Conservation (phyloP, 2,329 filamentous ascomycete species). For the Phyllosticta citriasiana region DNA sequence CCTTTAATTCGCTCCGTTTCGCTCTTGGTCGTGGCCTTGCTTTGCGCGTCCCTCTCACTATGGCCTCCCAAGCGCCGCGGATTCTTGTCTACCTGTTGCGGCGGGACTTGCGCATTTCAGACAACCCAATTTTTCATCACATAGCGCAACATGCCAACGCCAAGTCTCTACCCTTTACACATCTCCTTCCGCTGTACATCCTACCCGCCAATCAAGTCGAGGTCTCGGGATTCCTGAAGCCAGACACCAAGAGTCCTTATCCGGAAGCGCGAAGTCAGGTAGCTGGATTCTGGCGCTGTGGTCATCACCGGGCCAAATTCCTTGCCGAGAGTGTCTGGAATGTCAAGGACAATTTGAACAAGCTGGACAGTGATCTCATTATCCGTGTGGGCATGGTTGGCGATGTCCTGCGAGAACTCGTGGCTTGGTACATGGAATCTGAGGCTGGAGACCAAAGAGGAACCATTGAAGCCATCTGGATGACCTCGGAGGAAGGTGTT, state of each 20-base stretch:
- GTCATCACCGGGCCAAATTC: constrained; percentile 62
- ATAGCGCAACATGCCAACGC: constrained; percentile 31
- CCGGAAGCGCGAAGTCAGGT: constrained; percentile 57
- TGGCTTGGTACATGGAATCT: constrained; percentile 35
- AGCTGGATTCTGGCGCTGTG: constrained; percentile 62
- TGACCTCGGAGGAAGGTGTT: constrained; percentile 58
- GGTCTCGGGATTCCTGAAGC: constrained; percentile 58
- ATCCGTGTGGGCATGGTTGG: constrained; percentile 53
- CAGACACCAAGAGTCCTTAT: constrained; percentile 47
- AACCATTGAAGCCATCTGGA: constrained; percentile 59
- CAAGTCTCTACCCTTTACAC: constrained; percentile 37
- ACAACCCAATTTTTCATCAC: constrained; percentile 63
- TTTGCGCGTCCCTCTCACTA: background rate
- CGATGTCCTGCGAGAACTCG: constrained; percentile 50
- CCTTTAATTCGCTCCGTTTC: background rate
- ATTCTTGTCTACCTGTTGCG: constrained; percentile 63
- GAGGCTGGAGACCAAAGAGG: constrained; percentile 12
- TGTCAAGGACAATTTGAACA: constrained; percentile 52
- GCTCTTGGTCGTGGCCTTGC: background rate
- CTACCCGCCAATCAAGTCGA: constrained; percentile 64
- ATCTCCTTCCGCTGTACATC: constrained; percentile 62
- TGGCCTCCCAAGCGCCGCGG: constrained; percentile 17
- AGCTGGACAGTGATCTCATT: constrained; percentile 46
- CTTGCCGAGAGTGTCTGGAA: constrained; percentile 64
- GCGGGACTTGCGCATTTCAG: constrained; percentile 60